Base-by-base conservation (phyloP, 2,329 filamentous ascomycete genomes). In the Aureobasidium sp. region DNA sequence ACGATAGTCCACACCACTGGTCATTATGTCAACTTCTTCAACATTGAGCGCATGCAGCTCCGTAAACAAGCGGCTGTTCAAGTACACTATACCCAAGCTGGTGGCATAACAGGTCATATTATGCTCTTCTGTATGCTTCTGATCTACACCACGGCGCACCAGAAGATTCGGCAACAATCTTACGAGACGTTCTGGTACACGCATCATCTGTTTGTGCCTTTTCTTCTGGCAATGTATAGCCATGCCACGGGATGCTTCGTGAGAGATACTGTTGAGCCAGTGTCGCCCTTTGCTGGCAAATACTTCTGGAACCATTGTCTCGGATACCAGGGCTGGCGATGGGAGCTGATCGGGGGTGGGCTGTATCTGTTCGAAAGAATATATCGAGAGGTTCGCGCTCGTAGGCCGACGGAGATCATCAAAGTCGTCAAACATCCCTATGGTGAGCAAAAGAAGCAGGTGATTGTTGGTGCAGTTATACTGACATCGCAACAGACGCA, bases 151-250 rank as follows among this genome's bases (percentile, higher is more conserved):
- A 97, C 92, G 0, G 89, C 94, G 2, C 94, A 99, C 72, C 84
- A 88, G 69, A 89, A 90, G 67, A 97, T 99, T 67, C 89, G 94
- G 61, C 93, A 97, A 73, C 94, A 99, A 73, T 96, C 91, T 0
- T 99, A 92, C 72, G 94, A 99, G 78, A 95, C 93, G 0, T 99
- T 99, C 74, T 99, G 94, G 94, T 99, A 99, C 77, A 96, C 91
- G 0, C 94, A 99, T 76, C 94, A 99, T 71, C 84, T 99, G n/a
- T 97, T 97, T 71, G 89, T 99, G 64, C 93, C 94, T 1, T 99
- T 99, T 76, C 78, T 97, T 71, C 82, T 99, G 48, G 93, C 85
- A 49, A 86, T 99, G 68, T 99, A 97, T 76, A 97, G 93, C 14
- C 94, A 99, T 75, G 93, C 94, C 1, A 90, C 90, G 8, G 92